Percentiles rank a stretch among this genome's conserved stretches.
phyloP scores from a whole-genome alignment of 345 rosid species.

The Psidium friedrichsthalianum region DNA sequence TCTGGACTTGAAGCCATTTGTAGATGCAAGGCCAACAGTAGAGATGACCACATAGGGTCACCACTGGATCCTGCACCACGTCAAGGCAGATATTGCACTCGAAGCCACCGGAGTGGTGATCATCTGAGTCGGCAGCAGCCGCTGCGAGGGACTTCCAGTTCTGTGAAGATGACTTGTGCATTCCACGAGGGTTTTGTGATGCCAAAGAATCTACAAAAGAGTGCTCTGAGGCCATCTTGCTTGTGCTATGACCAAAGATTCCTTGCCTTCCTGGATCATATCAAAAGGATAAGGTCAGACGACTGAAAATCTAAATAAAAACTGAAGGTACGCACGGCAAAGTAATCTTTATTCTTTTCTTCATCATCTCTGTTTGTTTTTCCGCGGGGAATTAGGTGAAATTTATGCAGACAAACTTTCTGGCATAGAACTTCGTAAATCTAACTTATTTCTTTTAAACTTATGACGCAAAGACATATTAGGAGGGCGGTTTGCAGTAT shows the following conservation, averaged over 20 bases:
- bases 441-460: neutral
- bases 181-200: neutral
- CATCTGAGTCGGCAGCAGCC: neutral
- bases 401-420: neutral
- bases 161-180: neutral
- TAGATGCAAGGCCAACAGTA: constrained; percentile 98
- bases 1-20: constrained; percentile 71
- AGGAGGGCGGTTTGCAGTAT: neutral
- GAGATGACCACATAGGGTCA: constrained; percentile 90
- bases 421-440: no score
- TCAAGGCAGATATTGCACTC: constrained; percentile 75
- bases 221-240: constrained; percentile 13
- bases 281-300: neutral
- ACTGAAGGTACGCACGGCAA: neutral
- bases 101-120: constrained; percentile 7
- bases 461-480: neutral
- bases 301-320: neutral
- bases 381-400: neutral
- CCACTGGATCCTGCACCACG: constrained; percentile 77
- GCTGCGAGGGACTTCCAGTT: constrained; percentile 8
- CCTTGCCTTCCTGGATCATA: constrained; percentile 5
- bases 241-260: neutral
- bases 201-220: neutral
- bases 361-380: neutral
- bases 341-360: neutral